Base-by-base conservation (phyloP, 371 early-diverging fungal species). In the Nematocida ironsii region DNA sequence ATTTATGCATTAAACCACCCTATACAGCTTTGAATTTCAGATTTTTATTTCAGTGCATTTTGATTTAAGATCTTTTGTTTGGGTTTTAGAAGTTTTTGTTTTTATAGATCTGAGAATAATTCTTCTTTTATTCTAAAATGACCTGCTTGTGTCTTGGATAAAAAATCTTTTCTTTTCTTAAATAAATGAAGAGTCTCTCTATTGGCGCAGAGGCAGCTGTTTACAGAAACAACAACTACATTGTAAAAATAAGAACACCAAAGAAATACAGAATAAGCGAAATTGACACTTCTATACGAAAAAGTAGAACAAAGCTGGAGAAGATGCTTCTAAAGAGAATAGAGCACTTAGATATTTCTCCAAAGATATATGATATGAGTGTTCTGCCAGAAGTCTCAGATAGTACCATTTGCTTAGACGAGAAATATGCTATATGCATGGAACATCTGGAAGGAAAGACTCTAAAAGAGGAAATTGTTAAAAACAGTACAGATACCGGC, bases 141-240 rank as follows among this genome's bases (percentile, higher is more conserved):
- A 33, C 33, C 33, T 33, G 33, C 33, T 33, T 33, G 33, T 33
- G 33, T 33, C 33, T 33, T 33, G 33, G 52, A 60, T 60, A 25
- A 33, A 60, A 60, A 60, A 25, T 11, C 39, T 60, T 33, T 60
- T 60, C 27, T 45, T 64, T 64, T 42, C 42, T 64, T 11, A 64
- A 20, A 27, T 27, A 45, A 13, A 64, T 74, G 66, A 16, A 74
- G 20, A 52, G 62, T 16, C 7, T 74, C 42, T 25, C 52, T n/a
- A 69, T 23, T 11, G 88, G 88, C 18, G 86, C 88, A 61, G 88
- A 87, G 66, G 85, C 86, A 44, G 64, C 68, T 13, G 68, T 87
- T 23, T 86, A 74, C 61, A 39, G 23, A 47, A 27, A 61, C 5
- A 64, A 72, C 20, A 62, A 64, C 6, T 62, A 68, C n/a, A 68